These are phyloP conservation scores for Wolfiporia cocos DNA, from an alignment of 1,284 basidiomycete species.

Conservation along the genomic window DNA sequence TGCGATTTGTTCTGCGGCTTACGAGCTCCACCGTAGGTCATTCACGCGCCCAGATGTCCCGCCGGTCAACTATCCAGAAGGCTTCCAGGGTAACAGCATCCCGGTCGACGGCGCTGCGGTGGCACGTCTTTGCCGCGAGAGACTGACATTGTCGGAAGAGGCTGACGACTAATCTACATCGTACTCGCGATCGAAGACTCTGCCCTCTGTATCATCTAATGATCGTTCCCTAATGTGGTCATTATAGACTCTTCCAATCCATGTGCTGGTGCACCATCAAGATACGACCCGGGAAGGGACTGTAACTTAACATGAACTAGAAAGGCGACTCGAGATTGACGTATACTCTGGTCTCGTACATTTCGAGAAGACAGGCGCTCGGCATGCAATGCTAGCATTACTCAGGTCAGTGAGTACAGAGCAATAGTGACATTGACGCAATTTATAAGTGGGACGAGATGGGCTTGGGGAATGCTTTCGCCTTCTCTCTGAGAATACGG, in stretches of 20 bases:
- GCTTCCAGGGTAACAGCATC: slow-evolving; percentile 55
- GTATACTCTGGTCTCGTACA: too few relatives aligned
- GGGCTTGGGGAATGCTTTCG: slow-evolving; percentile 8
- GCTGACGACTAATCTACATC: slow-evolving; percentile 27
- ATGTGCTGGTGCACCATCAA: too few relatives aligned
- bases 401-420: too few relatives aligned
- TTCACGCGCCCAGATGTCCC: slow-evolving; percentile 45
- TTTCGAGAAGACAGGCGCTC: too few relatives aligned
- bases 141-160: slow-evolving; percentile 33
- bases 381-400: too few relatives aligned
- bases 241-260: too few relatives aligned
- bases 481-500: slow-evolving; percentile 9
- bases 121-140: slow-evolving; percentile 29
- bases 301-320: too few relatives aligned
- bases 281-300: too few relatives aligned
- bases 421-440: too few relatives aligned
- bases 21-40: slow-evolving; percentile 19
- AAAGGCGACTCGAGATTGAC: too few relatives aligned
- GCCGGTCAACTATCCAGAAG: slow-evolving; percentile 44
- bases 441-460: background rate
- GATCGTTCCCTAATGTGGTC: too few relatives aligned
- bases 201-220: too few relatives aligned
- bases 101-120: slow-evolving; percentile 43
- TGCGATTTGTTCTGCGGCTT: background rate
- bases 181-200: background rate